Conservation (phyloP, 2,329 filamentous ascomycete species). For the Trichoderma arundinaceum region DNA sequence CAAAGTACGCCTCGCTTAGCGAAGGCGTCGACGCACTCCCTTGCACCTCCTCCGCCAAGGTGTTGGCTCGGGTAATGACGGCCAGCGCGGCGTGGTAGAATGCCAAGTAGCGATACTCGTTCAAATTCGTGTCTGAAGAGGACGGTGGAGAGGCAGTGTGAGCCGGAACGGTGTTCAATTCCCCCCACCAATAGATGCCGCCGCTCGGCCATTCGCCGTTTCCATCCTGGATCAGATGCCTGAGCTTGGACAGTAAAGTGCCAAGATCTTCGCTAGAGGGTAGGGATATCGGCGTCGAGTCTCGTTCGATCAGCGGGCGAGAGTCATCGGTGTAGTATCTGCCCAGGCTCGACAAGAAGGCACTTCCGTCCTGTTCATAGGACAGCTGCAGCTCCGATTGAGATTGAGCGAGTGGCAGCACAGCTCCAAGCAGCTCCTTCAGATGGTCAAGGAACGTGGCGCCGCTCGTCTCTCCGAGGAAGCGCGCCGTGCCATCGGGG, state of each 20-base stretch:
- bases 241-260: slow-evolving; percentile 48
- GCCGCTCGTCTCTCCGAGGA: slow-evolving; percentile 57
- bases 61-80: slow-evolving; percentile 43
- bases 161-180: slow-evolving; percentile 45
- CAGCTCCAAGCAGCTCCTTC: slow-evolving; percentile 53
- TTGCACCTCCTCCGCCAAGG: slow-evolving; percentile 33
- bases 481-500: slow-evolving; percentile 51
- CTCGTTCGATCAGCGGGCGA: slow-evolving; percentile 46
- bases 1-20: slow-evolving; percentile 53
- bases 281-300: slow-evolving; percentile 49
- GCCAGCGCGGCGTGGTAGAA: slow-evolving; percentile 56
- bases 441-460: slow-evolving; percentile 57
- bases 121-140: slow-evolving; percentile 36
- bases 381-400: slow-evolving; percentile 32
- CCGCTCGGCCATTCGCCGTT: slow-evolving; percentile 50
- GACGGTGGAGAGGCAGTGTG: slow-evolving; percentile 34
- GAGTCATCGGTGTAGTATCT: slow-evolving; percentile 56
- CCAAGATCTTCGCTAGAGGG: slow-evolving; percentile 47
- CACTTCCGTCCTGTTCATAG: slow-evolving; percentile 29
- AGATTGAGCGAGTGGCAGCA: slow-evolving; percentile 44
- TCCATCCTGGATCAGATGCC: slow-evolving; percentile 54
- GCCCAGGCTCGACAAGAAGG: slow-evolving; percentile 51
- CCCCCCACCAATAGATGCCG: slow-evolving; percentile 57
- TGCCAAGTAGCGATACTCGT: slow-evolving; percentile 48
- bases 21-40: slow-evolving; percentile 34